phyloP scores from a whole-genome alignment of 768 basidiomycete genomes.

The Sarcomyxa edulis region DNA sequence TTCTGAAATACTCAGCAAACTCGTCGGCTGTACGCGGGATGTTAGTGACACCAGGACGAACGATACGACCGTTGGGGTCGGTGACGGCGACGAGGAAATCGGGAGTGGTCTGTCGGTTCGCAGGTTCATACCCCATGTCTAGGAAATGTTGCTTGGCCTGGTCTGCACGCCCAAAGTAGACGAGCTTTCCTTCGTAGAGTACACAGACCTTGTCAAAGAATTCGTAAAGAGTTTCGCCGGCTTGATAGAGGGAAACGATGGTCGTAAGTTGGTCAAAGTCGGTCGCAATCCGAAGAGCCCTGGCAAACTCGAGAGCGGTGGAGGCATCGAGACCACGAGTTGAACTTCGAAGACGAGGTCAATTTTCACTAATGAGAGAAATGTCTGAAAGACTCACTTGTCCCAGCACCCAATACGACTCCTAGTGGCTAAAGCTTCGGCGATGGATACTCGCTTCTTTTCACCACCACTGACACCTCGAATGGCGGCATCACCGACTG shows the following conservation, averaged over 20 bases:
- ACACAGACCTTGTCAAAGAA: conserved; percentile 77
- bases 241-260: conserved; percentile 84
- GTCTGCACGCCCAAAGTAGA: conserved; percentile 66
- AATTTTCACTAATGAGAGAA: conserved; percentile 8
- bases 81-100: conserved; percentile 63
- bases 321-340: conserved; percentile 63
- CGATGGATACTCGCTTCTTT: conserved; percentile 55
- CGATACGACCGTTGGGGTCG: conserved; percentile 52
- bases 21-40: conserved; percentile 53
- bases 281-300: conserved; percentile 58
- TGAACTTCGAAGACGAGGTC: conserved; percentile 33
- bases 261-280: conserved; percentile 51
- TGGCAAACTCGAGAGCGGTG: conserved; percentile 71
- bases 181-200: conserved; percentile 68
- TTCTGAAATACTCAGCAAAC: conserved; percentile 44
- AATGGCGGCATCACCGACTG: conserved; percentile 60
- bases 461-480: conserved; percentile 55
- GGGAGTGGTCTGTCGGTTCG: conserved; percentile 58
- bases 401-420: conserved; percentile 61
- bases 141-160: conserved; percentile 40
- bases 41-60: conserved; percentile 33
- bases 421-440: conserved; percentile 56
- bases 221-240: conserved; percentile 48
- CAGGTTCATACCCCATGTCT: conserved; percentile 42
- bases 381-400: conserved; percentile 37